Conservation (phyloP, 305 asterid species). For the Fraxinus nigra region DNA sequence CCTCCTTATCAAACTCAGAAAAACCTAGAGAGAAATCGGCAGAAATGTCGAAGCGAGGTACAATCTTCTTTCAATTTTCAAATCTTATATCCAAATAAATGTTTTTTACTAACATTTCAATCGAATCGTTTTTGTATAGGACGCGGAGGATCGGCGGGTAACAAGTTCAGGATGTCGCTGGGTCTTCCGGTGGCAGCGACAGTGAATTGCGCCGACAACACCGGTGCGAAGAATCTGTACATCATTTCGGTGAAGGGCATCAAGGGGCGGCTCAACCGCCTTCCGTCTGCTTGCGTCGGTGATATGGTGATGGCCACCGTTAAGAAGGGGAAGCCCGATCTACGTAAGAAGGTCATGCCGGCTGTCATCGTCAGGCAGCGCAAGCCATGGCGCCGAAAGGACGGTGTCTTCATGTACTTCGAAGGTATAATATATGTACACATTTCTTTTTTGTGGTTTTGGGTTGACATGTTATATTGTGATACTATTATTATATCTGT, state of each 20-base stretch:
- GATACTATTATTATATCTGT: background rate
- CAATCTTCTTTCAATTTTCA: background rate
- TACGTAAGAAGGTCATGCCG: constrained; percentile 67
- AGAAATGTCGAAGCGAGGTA: constrained; percentile 76
- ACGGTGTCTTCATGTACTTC: constrained; percentile 67
- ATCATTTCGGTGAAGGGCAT: constrained; percentile 69
- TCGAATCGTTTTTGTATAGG: constrained; percentile 28
- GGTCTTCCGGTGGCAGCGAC: constrained; percentile 80
- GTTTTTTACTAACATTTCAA: background rate
- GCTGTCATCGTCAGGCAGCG: constrained; percentile 69
- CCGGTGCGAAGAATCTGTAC: constrained; percentile 67
- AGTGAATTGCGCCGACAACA: constrained; percentile 67
- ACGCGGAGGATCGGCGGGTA: constrained; percentile 77
- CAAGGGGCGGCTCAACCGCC: constrained; percentile 64
- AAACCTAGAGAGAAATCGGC: constrained; percentile 24
- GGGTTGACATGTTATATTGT: background rate
- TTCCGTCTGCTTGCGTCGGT: constrained; percentile 64
- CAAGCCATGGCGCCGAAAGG: constrained; percentile 85
- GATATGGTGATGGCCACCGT: constrained; percentile 76
- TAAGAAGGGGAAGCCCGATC: constrained; percentile 63
- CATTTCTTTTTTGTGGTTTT: background rate
- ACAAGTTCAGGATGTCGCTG: constrained; percentile 69
- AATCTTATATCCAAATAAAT: background rate
- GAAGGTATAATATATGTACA: constrained; percentile 44
- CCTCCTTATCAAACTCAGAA: constrained; percentile 23